Percentiles rank a stretch among this genome's conserved stretches.
These are phyloP conservation scores for Starmerella stellata DNA, from an alignment of 805 yeast species.

Conservation along the genomic window DNA sequence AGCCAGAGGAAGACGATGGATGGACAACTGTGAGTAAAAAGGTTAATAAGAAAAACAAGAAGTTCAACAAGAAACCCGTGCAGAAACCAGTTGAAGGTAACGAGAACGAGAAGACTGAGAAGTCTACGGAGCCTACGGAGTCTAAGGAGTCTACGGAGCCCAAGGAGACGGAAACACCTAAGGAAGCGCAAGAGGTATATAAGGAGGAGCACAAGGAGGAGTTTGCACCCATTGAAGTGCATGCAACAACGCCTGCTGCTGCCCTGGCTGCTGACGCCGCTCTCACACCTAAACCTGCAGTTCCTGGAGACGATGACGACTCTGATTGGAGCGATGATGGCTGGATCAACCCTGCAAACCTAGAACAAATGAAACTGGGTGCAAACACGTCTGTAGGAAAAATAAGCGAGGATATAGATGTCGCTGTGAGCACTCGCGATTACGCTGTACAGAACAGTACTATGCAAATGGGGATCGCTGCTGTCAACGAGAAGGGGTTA, in stretches of 20 bases:
- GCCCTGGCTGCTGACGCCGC: neutral
- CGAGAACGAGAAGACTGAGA: no score
- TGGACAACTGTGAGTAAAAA: slow-evolving; percentile 14
- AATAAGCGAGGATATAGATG: slow-evolving; percentile 30
- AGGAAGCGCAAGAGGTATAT: no score
- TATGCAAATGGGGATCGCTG: slow-evolving; percentile 70
- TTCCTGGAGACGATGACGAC: slow-evolving; percentile 34
- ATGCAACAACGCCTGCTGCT: neutral
- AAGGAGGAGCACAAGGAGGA: no score
- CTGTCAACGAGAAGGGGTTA: slow-evolving; percentile 73
- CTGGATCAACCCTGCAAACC: slow-evolving; percentile 86
- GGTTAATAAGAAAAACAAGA: slow-evolving; percentile 1
- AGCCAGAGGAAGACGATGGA: slow-evolving; percentile 11
- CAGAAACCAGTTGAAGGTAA: no score
- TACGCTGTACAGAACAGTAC: slow-evolving; percentile 95
- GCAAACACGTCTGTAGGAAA: slow-evolving; percentile 45
- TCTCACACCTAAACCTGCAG: no score
- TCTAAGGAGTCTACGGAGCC: no score
- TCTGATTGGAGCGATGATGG: slow-evolving; percentile 70
- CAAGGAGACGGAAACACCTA: no score
- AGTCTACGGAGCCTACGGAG: no score
- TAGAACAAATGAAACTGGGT: slow-evolving; percentile 48
- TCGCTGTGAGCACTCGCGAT: slow-evolving; percentile 86
- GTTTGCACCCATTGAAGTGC: no score
- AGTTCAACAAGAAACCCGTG: neutral